A percentile compares a stretch with the other conserved stretches of the same genome.
Evolutionary conservation across 805 yeast species (phyloP).

Genomic region (Pichia membranifaciens): DNA sequence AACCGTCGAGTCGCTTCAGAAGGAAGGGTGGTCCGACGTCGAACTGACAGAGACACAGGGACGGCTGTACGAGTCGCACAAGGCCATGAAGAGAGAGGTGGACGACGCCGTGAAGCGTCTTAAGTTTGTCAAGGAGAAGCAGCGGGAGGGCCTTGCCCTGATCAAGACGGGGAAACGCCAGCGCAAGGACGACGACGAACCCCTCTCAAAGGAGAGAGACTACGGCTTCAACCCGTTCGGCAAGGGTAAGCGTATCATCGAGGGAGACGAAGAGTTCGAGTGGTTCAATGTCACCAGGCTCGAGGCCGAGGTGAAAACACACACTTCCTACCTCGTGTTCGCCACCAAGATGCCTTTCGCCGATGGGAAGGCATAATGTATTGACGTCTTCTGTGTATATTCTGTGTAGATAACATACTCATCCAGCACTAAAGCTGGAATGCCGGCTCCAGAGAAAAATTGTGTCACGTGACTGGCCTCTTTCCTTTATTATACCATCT

Average conservation of each 20-base stretch:
- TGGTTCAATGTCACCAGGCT: slow-evolving; percentile 85
- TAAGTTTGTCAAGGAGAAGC: slow-evolving; percentile 71
- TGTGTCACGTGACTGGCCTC: no score
- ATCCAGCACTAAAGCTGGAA: no score
- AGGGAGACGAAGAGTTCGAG: slow-evolving; percentile 73
- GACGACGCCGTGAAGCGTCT: slow-evolving; percentile 77
- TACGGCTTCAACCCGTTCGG: slow-evolving; percentile 88
- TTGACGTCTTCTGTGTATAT: no score
- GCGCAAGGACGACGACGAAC: slow-evolving; percentile 10
- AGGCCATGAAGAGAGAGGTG: slow-evolving; percentile 76
- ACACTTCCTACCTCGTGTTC: slow-evolving; percentile 90
- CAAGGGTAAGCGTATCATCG: slow-evolving; percentile 73
- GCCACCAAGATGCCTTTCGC: slow-evolving; percentile 44
- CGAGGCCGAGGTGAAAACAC: slow-evolving; percentile 85
- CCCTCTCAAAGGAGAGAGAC: slow-evolving; percentile 23
- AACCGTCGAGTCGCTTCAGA: slow-evolving; percentile 69
- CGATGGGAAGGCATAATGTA: background rate
- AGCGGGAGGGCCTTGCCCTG: slow-evolving; percentile 57
- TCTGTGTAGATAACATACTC: no score
- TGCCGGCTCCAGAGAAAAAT: no score
- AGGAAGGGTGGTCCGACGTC: slow-evolving; percentile 74
- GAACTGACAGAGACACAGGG: slow-evolving; percentile 92
- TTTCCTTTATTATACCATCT: no score
- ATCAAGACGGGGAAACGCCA: slow-evolving; percentile 14
- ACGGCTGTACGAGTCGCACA: slow-evolving; percentile 78